Percentiles rank a stretch among this genome's conserved stretches.
These are phyloP conservation scores for Selenicereus undatus DNA, from an alignment of 148 eudicot species.

Conservation along the genomic window DNA sequence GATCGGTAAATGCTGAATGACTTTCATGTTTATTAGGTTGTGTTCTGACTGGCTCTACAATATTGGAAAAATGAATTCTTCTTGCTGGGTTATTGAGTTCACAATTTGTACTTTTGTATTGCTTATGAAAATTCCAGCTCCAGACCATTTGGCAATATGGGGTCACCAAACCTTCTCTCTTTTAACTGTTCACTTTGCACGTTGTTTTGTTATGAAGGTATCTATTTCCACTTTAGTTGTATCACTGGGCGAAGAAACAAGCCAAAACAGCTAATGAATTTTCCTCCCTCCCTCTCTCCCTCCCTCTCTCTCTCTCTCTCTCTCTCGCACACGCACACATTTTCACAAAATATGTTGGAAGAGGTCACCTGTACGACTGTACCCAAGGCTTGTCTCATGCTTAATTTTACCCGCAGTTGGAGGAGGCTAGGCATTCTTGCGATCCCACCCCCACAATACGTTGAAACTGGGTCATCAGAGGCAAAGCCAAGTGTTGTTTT, in stretches of 20 bases:
- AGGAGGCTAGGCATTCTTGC: conserved; percentile 42
- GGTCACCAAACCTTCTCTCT: background rate
- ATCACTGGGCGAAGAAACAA: no score
- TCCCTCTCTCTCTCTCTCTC: no score
- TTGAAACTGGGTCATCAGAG: conserved; percentile 17
- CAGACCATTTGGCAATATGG: background rate
- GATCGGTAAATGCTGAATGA: background rate
- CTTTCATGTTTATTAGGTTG: background rate
- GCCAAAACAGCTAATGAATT: no score
- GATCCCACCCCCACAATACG: conserved; percentile 59
- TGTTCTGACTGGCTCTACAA: background rate
- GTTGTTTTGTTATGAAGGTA: no score
- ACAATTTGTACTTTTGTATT: background rate
- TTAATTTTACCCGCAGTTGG: conserved; percentile 34
- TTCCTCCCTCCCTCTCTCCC: no score
- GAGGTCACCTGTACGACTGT: no score
- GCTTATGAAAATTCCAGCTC: background rate
- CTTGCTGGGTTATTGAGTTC: background rate
- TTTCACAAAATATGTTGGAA: no score
- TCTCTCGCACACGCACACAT: no score
- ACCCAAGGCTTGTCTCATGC: background rate
- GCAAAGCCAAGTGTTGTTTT: conserved; percentile 37
- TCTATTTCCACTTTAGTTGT: background rate
- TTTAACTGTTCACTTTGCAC: background rate
- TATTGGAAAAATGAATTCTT: background rate